Evolutionary conservation across 2,329 filamentous ascomycete genomes (phyloP).

Genomic region (Penicillium polonicum): DNA sequence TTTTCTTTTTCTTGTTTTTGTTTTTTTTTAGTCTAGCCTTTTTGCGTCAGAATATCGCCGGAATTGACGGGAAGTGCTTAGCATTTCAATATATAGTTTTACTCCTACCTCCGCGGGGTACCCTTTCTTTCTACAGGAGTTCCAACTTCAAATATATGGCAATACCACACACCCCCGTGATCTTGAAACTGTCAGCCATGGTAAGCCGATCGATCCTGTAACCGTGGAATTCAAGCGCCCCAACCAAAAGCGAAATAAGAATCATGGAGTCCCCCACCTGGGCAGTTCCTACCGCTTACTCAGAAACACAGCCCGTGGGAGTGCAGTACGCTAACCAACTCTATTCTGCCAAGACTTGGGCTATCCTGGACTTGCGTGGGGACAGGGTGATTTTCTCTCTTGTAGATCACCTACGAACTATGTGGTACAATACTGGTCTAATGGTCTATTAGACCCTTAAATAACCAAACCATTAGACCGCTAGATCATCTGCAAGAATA

Average conservation of each 20-base stretch:
- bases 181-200: neutral
- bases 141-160: neutral
- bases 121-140: neutral
- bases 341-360: constrained; percentile 15
- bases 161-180: neutral
- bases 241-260: neutral
- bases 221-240: neutral
- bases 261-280: neutral
- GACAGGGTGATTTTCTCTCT: neutral
- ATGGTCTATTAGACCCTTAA: neutral
- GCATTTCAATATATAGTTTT: neutral
- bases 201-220: neutral
- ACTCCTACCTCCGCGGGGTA: neutral
- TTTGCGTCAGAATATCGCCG: neutral
- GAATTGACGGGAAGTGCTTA: neutral
- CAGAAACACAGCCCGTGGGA: constrained; percentile 16
- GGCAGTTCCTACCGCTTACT: neutral
- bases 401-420: constrained; percentile 6
- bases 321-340: constrained; percentile 14
- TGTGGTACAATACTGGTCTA: neutral
- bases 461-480: neutral
- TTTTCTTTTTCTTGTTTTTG: neutral
- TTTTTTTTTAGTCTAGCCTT: neutral
- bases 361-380: constrained; percentile 14
- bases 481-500: constrained; percentile 1